These are phyloP conservation scores for Lobosporangium transversale DNA, from an alignment of 192 early-diverging fungal genomes.

Conservation along the genomic window DNA sequence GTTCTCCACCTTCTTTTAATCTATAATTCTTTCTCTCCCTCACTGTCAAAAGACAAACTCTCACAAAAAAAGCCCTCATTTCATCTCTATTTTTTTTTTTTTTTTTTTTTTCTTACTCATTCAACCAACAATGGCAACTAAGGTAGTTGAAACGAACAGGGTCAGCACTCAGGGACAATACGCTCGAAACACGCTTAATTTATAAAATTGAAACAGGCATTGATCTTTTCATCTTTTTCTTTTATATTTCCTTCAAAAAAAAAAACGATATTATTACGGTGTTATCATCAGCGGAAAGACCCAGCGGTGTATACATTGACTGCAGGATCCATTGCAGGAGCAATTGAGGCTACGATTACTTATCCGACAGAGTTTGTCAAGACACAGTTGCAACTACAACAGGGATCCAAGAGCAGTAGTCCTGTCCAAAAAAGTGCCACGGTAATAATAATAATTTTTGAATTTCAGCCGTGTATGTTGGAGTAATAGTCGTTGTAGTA, in stretches of 20 bases:
- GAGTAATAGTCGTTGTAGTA: too few species aligned
- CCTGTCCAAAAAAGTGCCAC: constrained; percentile 36
- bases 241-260: too few species aligned
- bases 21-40: not conserved
- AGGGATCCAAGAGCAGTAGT: constrained; percentile 34
- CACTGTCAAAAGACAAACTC: too few species aligned
- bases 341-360: constrained; percentile 88
- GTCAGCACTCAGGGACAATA: too few species aligned
- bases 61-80: too few species aligned
- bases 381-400: constrained; percentile 94
- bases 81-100: too few species aligned
- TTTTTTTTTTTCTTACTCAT: not conserved
- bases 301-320: constrained; percentile 69
- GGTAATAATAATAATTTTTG: constrained; percentile 18
- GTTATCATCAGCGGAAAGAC: constrained; percentile 32
- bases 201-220: too few species aligned
- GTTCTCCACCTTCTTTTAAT: too few species aligned
- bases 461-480: too few species aligned
- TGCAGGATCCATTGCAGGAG: constrained; percentile 90
- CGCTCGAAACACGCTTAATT: too few species aligned
- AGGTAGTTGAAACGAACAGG: not conserved
- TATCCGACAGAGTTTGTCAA: constrained; percentile 98
- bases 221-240: too few species aligned
- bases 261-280: not conserved
- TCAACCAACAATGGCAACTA: constrained; percentile 4